Percentiles rank a stretch among this genome's conserved stretches.
phyloP scores from a whole-genome alignment of 352 stramenopile genomes.

The Pythium volutum region DNA sequence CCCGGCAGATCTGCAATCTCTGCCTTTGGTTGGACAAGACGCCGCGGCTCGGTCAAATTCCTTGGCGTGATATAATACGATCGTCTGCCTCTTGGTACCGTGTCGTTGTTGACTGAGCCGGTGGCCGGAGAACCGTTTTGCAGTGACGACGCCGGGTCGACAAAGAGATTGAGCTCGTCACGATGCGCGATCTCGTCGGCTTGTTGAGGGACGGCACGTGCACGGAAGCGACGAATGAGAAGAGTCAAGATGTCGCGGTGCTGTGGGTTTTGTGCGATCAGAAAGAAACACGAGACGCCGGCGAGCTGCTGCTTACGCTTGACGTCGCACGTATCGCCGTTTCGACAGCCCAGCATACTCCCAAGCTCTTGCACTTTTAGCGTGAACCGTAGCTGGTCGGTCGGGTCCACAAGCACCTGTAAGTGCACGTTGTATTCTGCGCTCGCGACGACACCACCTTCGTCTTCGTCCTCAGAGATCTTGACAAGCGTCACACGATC shows the following conservation, averaged over 20 bases:
- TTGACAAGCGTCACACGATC: slow-evolving; percentile 59
- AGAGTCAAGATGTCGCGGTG: slow-evolving; percentile 75
- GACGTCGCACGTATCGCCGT: slow-evolving; percentile 59
- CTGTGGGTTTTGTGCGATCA: slow-evolving; percentile 74
- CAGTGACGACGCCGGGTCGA: slow-evolving; percentile 53
- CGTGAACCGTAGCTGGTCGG: slow-evolving; percentile 60
- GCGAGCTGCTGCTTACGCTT: slow-evolving; percentile 44
- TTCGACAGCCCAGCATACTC: slow-evolving; percentile 58
- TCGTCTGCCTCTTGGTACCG: background rate
- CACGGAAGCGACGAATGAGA: slow-evolving; percentile 73
- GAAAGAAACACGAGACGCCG: slow-evolving; percentile 66
- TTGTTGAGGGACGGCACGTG: slow-evolving; percentile 37
- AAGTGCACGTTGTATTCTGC: slow-evolving; percentile 53
- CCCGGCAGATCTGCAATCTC: slow-evolving; percentile 6
- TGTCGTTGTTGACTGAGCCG: background rate
- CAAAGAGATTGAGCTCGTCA: slow-evolving; percentile 68
- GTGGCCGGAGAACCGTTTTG: background rate
- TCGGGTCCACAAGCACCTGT: slow-evolving; percentile 70
- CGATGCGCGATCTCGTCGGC: slow-evolving; percentile 50
- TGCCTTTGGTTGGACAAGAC: background rate
- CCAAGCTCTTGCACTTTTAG: slow-evolving; percentile 78
- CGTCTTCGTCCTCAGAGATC: slow-evolving; percentile 67
- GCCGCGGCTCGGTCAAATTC: background rate
- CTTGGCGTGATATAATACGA: slow-evolving; percentile 9
- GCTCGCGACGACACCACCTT: slow-evolving; percentile 57